Evolutionary conservation across 1,284 basidiomycete species (phyloP).

Genomic region (Fomitopsis schrenkii): DNA sequence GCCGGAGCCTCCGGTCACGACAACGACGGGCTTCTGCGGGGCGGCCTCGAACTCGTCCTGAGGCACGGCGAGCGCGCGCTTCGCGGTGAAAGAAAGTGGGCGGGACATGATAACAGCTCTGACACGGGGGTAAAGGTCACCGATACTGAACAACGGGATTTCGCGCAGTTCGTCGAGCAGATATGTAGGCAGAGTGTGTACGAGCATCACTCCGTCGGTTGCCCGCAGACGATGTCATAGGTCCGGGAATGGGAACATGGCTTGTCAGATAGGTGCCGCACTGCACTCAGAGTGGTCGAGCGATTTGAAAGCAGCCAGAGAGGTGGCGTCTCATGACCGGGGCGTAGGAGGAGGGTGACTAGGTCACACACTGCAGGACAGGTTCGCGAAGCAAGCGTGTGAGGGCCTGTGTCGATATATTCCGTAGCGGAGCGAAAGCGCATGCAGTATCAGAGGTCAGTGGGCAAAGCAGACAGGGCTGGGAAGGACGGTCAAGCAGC

Average conservation of each 20-base stretch:
- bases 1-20: constrained; percentile 9
- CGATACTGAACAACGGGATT: too few species aligned
- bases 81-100: constrained; percentile 5
- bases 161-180: background rate
- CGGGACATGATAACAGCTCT: background rate
- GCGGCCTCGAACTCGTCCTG: constrained; percentile 2
- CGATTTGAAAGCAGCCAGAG: background rate
- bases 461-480: too few species aligned
- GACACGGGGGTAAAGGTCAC: too few species aligned
- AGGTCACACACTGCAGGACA: background rate
- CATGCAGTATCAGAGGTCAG: background rate
- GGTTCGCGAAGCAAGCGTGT: constrained; percentile 2
- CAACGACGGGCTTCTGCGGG: background rate
- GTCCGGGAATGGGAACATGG: background rate
- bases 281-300: background rate
- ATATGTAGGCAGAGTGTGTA: background rate
- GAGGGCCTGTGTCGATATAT: background rate
- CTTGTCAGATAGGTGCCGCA: background rate
- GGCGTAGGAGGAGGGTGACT: background rate
- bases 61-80: constrained; percentile 1
- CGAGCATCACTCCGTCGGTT: background rate
- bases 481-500: too few species aligned
- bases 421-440: background rate
- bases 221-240: background rate
- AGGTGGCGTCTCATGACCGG: background rate